Base-by-base conservation (phyloP, 2,329 filamentous ascomycete genomes). In the Chaetomiaceae sp. region DNA sequence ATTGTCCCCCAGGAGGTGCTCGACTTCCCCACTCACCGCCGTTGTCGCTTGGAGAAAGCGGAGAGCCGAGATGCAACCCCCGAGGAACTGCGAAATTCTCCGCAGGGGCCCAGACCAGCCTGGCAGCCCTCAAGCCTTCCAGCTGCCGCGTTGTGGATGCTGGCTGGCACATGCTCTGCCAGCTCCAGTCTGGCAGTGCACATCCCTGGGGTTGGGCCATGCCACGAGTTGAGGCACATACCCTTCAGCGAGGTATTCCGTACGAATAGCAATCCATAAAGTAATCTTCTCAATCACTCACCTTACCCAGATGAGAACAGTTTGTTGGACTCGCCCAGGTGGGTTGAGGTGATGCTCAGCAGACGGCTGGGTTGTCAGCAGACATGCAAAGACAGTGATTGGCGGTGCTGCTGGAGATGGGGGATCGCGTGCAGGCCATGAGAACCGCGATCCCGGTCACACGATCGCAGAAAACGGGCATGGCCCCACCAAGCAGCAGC, bases 371-470 rank as follows among this genome's bases (percentile, higher is more conserved):
- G n/a, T 9, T 5, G 27, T 19, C 10, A 38, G 44, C 34, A 13
- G 23, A 39, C 37, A 33, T 47, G 25, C 17, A 25, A 40, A 5
- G 12, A 21, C 13, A 23, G 5, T 38, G 33, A 38, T 31, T 50
- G 30, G 46, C 13, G 3, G 4, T 13, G 23, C 16, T 5, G 25
- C 2, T 17, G n/a, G 14, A 40, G 44, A 21, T 27, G 25, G 42
- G 35, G 19, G 16, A 44, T 40, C 27, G 19, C 31, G 25, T 50
- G 40, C 33, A 44, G 21, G 17, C 12, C 45, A 9, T 30, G 27
- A 14, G 16, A 50, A 20, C 33, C 44, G 20, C 43, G 19, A 45
- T 37, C 47, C 48, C 13, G 23, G 52, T 54, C 52, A 54, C 48
- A 51, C 48, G 52, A 54, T 54, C 48, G 41, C 5, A 12, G 27